These are phyloP conservation scores for Serpula lacrymans DNA, from an alignment of 768 basidiomycete species.

Conservation along the genomic window DNA sequence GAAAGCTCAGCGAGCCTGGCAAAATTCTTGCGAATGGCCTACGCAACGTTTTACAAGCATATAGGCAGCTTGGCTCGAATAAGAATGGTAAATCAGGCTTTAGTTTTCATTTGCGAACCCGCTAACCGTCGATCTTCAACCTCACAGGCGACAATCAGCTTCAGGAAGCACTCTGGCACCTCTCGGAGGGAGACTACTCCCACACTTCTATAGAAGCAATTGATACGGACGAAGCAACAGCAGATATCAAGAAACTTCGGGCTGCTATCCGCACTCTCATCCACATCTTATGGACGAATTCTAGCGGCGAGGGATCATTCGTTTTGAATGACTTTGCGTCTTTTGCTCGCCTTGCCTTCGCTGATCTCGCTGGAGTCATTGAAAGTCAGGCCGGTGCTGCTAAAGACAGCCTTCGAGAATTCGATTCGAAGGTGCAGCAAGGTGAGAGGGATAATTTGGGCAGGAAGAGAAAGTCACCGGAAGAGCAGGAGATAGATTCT, in stretches of 20 bases:
- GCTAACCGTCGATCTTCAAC: constrained; percentile 2
- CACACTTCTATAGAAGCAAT: constrained; percentile 30
- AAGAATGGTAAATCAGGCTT: constrained; percentile 50
- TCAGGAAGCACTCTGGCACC: constrained; percentile 65
- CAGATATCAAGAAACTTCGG: constrained; percentile 50
- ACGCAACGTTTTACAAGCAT: constrained; percentile 51
- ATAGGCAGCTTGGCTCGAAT: constrained; percentile 47
- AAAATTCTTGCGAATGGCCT: constrained; percentile 47
- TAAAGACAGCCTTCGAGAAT: constrained; percentile 49
- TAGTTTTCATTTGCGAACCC: too few relatives aligned
- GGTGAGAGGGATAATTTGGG: constrained; percentile 61
- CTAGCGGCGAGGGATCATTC: constrained; percentile 50
- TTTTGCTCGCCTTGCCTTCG: constrained; percentile 59
- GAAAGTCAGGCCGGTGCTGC: constrained; percentile 48
- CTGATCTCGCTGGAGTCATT: constrained; percentile 61
- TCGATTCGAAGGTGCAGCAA: constrained; percentile 56
- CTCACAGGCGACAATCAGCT: constrained; percentile 56
- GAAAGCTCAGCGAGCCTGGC: constrained; percentile 55
- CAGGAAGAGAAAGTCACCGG: constrained; percentile 44
- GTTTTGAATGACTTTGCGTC: constrained; percentile 63
- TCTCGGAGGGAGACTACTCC: constrained; percentile 51
- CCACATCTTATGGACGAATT: constrained; percentile 48
- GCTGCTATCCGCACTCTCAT: constrained; percentile 48
- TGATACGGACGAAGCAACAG: constrained; percentile 42
- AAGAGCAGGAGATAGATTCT: constrained; percentile 34